Evolutionary conservation across 78 protist species (phyloP).

Genomic region (Guillardia theta): DNA sequence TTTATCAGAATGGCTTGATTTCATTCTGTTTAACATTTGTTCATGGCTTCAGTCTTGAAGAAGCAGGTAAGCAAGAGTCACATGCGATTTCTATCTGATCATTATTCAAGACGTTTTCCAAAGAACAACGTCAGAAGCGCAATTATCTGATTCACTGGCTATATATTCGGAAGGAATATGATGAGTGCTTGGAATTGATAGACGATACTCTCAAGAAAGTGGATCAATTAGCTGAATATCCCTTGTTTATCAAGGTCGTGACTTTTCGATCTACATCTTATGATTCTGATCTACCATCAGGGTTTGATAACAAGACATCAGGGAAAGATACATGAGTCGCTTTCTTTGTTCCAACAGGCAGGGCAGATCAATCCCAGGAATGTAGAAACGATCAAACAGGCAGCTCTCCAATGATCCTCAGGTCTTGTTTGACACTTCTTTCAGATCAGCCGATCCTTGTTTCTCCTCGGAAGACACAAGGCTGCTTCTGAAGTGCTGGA

Average conservation of each 20-base stretch:
- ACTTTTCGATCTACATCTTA: background rate
- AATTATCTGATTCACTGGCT: conserved; percentile 59
- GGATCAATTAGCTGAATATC: conserved; percentile 56
- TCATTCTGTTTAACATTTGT: too few species aligned
- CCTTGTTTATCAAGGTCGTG: conserved; percentile 71
- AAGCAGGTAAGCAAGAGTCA: too few species aligned
- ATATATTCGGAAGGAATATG: conserved; percentile 45
- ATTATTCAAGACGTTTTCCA: too few species aligned
- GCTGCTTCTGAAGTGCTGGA: conserved; percentile 68
- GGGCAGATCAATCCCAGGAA: conserved; percentile 65
- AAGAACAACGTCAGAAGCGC: conserved; percentile 32
- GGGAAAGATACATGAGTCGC: conserved; percentile 77
- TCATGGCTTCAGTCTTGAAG: background rate
- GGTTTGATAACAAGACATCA: conserved; percentile 69
- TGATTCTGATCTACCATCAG: too few species aligned
- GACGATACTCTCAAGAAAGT: conserved; percentile 45
- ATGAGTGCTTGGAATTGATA: conserved; percentile 34
- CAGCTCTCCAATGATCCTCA: background rate
- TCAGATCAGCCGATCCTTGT: background rate
- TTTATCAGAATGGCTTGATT: too few species aligned
- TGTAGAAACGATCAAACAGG: conserved; percentile 71
- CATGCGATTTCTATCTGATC: too few species aligned
- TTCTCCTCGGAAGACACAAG: conserved; percentile 72
- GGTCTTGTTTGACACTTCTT: background rate
- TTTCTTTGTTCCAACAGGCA: conserved; percentile 69